Base-by-base conservation (phyloP, 805 yeast species). In the Zygosaccharomyces pseudorouxii region DNA sequence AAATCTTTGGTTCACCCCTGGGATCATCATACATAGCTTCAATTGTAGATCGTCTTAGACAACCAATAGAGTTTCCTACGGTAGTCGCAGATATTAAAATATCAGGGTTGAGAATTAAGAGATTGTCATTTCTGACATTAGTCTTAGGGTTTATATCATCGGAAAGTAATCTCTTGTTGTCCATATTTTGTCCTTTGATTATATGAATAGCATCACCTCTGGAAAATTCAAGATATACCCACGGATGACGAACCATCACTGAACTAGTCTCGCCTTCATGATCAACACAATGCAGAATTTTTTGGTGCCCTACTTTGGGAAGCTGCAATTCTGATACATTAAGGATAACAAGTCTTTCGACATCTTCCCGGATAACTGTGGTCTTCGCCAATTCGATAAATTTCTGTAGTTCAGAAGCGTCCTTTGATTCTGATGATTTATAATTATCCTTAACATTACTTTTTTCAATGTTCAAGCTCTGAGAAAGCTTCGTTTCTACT, bases 31-130 rank as follows among this genome's bases (percentile, higher is more conserved):
- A 71, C 39, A 82, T 70, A 25, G 76, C 72, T 28, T 72, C 70
- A 3, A 92, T 64, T 0, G 87, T 81, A 0, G 92, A 79, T 50
- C 82, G 78, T 47, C 99, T 71, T 27, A 80, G 71, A 61, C 99
- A 93, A 16, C 71, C 74, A 27, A 88, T 69, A 1, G 92, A 83
- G 37, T 85, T 85, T 0, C 97, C 84, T 1, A 89, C 78, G 3
- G 83, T 70, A 0, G 98, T 93, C 2, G 96, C 89, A 0, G 97
- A 79, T 0, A 92, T 68, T 10, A 93, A 67, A 3, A 79, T 68
- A 62, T 93, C 98, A 0, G 99, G 99, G 55, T 86, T 79, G 76
- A 93, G 77, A 18, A 92, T 75, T 25, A 90, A 65, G n/a, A 89
- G 62, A 55, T 84, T 81, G 27, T 75, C 75, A 29, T 74, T 67